Conservation (phyloP, 2,329 filamentous ascomycete species). For the Fusarium sp. region DNA sequence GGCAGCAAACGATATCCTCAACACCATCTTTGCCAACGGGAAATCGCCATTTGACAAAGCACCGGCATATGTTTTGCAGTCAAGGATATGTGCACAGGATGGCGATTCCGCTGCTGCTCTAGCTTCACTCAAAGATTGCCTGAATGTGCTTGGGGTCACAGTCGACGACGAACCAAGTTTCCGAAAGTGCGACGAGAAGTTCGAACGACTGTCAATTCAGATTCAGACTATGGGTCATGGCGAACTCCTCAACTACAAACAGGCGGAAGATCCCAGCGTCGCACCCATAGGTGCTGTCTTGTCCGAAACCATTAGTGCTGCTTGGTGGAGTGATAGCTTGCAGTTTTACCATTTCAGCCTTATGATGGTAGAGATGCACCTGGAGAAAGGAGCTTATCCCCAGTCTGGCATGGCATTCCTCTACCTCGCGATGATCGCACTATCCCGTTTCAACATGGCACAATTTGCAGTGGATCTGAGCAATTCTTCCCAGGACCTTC, state of each 20-base stretch:
- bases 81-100: conserved; percentile 78
- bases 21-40: conserved; percentile 75
- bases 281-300: conserved; percentile 76
- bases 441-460: conserved; percentile 77
- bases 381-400: conserved; percentile 72
- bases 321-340: conserved; percentile 78
- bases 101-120: conserved; percentile 79
- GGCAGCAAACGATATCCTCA: conserved; percentile 74
- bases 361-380: conserved; percentile 73
- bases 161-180: conserved; percentile 75
- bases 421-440: conserved; percentile 73
- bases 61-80: conserved; percentile 84
- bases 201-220: conserved; percentile 69
- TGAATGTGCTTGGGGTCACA: conserved; percentile 74
- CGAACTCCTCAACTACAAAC: conserved; percentile 57
- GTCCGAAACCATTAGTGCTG: conserved; percentile 74
- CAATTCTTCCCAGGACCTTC: conserved; percentile 69
- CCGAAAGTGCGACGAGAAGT: conserved; percentile 81
- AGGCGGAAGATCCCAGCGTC: conserved; percentile 63
- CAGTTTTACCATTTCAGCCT: conserved; percentile 79
- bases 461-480: conserved; percentile 74
- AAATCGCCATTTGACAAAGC: conserved; percentile 82
- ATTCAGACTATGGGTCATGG: conserved; percentile 67
- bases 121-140: conserved; percentile 74
- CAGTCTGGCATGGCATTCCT: conserved; percentile 77